Percentiles rank a stretch among this genome's conserved stretches.
phyloP scores from a whole-genome alignment of 1,284 basidiomycete species.

The Cryptococcus sp. region DNA sequence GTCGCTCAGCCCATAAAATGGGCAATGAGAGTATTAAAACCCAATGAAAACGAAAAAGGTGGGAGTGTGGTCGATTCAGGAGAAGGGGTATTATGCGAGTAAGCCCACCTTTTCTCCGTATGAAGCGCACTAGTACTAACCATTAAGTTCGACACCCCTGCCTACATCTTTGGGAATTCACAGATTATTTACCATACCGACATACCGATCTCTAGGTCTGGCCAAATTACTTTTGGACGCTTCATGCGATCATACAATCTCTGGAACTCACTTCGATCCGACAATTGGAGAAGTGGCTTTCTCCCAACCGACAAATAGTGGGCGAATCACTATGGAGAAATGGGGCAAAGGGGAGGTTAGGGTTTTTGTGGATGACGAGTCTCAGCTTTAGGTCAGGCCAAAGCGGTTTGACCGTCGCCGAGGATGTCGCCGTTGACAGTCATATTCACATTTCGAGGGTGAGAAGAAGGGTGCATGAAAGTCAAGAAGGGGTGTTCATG shows the following conservation, averaged over 20 bases:
- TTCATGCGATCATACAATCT: constrained; percentile 42
- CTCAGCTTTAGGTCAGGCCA: constrained; percentile 25
- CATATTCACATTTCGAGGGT: too few relatives aligned
- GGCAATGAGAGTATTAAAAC: constrained; percentile 43
- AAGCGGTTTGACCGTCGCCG: too few relatives aligned
- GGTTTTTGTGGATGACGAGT: constrained; percentile 47
- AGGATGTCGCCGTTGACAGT: too few relatives aligned
- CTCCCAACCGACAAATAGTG: constrained; percentile 50
- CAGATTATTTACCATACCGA: constrained; percentile 49
- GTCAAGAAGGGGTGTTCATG: too few relatives aligned
- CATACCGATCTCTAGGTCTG: constrained; percentile 40
- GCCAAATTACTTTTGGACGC: constrained; percentile 42
- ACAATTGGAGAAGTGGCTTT: constrained; percentile 45
- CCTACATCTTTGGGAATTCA: constrained; percentile 50
- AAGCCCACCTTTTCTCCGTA: constrained; percentile 15
- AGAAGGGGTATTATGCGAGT: constrained; percentile 50
- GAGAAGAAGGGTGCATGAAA: too few relatives aligned
- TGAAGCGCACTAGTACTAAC: neutral
- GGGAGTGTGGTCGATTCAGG: constrained; percentile 32
- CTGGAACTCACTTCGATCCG: constrained; percentile 45
- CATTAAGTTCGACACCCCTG: constrained; percentile 36
- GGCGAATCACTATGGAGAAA: constrained; percentile 42
- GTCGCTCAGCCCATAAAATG: constrained; percentile 48
- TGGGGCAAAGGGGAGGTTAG: constrained; percentile 43
- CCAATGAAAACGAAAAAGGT: constrained; percentile 1